Evolutionary conservation across 805 yeast genomes (phyloP), one percentile per base, ranked within the genome.

Genomic region (Metschnikowia cubensis): DNA sequence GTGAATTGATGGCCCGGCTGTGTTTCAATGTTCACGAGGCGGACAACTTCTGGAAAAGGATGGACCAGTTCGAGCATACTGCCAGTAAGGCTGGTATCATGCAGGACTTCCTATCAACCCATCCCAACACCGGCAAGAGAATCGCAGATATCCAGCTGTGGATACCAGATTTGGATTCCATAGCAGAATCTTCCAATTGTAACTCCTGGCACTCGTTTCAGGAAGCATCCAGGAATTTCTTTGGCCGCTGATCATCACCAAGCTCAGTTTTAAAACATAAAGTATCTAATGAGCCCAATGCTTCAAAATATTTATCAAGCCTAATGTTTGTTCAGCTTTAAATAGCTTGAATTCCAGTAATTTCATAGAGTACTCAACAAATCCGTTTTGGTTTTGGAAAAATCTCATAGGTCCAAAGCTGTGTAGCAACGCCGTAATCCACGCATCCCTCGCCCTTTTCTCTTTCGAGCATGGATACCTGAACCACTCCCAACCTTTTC

Each of bases 1-100:
- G 94, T 52, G 85, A 89, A 83, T 75, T 92, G 57, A 88, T 92
- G 96, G 81, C 96, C 2, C 73, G 83, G 51, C 96, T 96, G 42
- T 94, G 99, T 64, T 94, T 77, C 66, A 71, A 91, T 55, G 90
- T 96, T 5, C 69, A 70, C 15, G 89, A 84, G 57, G 86, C 96
- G 0, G 80, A 85, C 0, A 70, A 69, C 10, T 77, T 94, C 50
- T 94, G 99, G 99, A 66, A 76, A 47, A 76, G 96, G 49, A 91
- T 92, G 97, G 66, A 80, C 33, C 47, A 49, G 21, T 65, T 55
- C 49, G 77, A 73, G 55, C 46, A 55, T n/a, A 40, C 15, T 13
- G 45, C 18, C 59, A 67, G 45, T 44, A 1, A 40, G 41, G 29
- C 45, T 22, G 47, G 39, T 50, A 31, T 44, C 57, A 71, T 13